Conservation (phyloP, 768 basidiomycete species). For the Gymnopilus dilepis region DNA sequence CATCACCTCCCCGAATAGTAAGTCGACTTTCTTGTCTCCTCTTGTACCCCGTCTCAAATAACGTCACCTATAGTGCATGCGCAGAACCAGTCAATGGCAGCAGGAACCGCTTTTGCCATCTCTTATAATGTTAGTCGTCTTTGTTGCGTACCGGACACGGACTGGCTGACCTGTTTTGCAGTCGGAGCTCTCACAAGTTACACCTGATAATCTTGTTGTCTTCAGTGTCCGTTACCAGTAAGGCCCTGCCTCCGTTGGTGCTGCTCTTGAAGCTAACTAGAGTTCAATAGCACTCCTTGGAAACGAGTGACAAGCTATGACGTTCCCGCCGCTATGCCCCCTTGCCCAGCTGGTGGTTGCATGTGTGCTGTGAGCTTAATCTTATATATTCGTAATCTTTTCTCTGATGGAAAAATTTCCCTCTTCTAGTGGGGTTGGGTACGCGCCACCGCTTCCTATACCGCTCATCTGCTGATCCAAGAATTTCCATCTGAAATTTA, state of each 20-base stretch:
- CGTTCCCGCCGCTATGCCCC: constrained; percentile 53
- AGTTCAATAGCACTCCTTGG: constrained; percentile 53
- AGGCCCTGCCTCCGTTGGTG: constrained; percentile 16
- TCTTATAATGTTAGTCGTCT: constrained; percentile 45
- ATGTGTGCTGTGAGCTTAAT: constrained; percentile 52
- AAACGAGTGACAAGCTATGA: constrained; percentile 51
- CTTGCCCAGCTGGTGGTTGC: constrained; percentile 55
- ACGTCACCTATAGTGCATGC: constrained; percentile 48
- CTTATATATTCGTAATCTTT: constrained; percentile 5
- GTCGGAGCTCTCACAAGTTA: constrained; percentile 54
- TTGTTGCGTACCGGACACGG: neutral
- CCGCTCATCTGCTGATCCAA: neutral
- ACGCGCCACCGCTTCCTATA: constrained; percentile 20
- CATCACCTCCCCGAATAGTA: constrained; percentile 55
- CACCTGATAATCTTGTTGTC: constrained; percentile 52
- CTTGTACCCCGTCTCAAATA: neutral
- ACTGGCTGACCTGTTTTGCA: constrained; percentile 20
- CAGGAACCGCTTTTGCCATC: constrained; percentile 62
- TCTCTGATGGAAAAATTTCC: too few species aligned
- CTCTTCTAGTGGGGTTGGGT: constrained; percentile 62
- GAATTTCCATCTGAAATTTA: neutral
- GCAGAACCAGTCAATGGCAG: constrained; percentile 54
- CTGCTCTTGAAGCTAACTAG: neutral
- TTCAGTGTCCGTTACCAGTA: constrained; percentile 57
- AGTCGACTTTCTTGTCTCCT: constrained; percentile 22